Evolutionary conservation across 805 yeast genomes (phyloP), one percentile per base, ranked within the genome.

Genomic region (Priceomyces medius): DNA sequence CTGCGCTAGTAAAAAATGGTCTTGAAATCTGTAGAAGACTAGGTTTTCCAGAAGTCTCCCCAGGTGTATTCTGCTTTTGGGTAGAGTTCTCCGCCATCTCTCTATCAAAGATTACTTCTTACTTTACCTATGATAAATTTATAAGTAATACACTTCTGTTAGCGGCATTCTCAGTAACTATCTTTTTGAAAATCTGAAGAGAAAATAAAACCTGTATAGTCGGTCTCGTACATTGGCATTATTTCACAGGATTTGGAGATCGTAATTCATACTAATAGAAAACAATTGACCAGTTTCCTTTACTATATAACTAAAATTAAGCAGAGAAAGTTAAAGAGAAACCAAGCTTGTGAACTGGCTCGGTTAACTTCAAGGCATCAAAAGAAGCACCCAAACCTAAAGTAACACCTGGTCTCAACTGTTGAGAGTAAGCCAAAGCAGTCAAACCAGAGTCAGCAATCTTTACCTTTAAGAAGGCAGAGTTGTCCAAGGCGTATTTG

Each of bases 331-430:
- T 80, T 69, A 93, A 79, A 43, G 96, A 88, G 76, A 88, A 79
- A 73, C 99, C 99, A 62, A 93, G 79, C 82, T 93, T 90, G 83
- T 93, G 99, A 63, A 93, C 96, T 52, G 97, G 88, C 79, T 90
- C 97, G 65, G 87, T 83, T 64, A 91, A 80, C 72, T 91, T 86
- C 72, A 90, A 80, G 60, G 97, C 95, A 72, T 93, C 96, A 73
- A 93, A 83, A 50, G 96, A 88, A 59, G 95, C 86, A 79, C 99
- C 99, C 53, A 93, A 80, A 69, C 99, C 99, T 59, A 93, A 77
- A 63, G 87, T 88, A 59, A 93, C 96, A 71, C 97, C 97, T 48
- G 95, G 95, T 77, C 91, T 87, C 70, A 93, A 80, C 59, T 80
- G 83, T 77, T 91, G 98, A 64, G 91, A 85, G 84, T 90, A 93